These are phyloP conservation scores for Zygnema circumcarinatum DNA, from an alignment of 139 green algal genomes.

Conservation along the genomic window DNA sequence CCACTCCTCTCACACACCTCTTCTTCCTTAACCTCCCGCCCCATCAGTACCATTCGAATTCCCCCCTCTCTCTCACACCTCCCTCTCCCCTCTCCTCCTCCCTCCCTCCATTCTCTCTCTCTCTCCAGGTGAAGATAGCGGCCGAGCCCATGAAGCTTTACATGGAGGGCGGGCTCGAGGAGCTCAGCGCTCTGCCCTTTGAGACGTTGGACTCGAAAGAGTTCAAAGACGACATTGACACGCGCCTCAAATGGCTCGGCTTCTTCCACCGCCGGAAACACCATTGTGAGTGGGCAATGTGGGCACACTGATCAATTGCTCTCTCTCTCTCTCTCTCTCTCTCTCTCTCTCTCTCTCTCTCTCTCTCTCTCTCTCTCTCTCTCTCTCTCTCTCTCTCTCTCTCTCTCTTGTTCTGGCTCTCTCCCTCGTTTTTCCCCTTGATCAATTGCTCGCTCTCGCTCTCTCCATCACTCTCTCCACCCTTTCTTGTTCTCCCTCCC, in stretches of 20 bases:
- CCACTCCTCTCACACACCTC: neutral
- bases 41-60: neutral
- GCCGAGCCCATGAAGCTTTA: conserved; percentile 53
- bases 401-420: no score
- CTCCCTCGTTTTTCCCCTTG: neutral
- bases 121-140: conserved; percentile 52
- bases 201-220: conserved; percentile 52
- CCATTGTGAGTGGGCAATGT: conserved; percentile 69
- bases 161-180: conserved; percentile 26
- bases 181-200: conserved; percentile 24
- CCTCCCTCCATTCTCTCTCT: neutral
- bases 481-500: conserved; percentile 4
- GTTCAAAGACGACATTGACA: conserved; percentile 87
- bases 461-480: conserved; percentile 19
- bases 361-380: conserved; percentile 44
- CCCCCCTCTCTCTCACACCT: neutral
- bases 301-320: conserved; percentile 29
- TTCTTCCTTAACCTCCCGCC: neutral
- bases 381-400: conserved; percentile 37
- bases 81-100: conserved; percentile 15
- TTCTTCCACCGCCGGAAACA: conserved; percentile 96
- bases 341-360: conserved; percentile 44
- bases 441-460: neutral
- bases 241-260: conserved; percentile 95
- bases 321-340: conserved; percentile 44